These are phyloP conservation scores for Dipodascus albidus DNA, from an alignment of 805 yeast species.

Conservation along the genomic window DNA sequence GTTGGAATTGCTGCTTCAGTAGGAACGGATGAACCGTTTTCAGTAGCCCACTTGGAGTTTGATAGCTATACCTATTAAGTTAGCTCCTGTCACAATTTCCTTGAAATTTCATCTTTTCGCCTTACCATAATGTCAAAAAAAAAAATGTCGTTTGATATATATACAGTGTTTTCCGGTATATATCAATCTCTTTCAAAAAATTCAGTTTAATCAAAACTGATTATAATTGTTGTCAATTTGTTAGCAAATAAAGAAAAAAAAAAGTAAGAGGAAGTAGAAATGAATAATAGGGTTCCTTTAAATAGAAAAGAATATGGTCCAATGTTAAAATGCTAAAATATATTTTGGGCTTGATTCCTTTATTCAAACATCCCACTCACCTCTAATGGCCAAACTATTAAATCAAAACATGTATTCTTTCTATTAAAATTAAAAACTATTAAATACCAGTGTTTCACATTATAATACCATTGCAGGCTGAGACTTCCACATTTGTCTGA, in stretches of 20 bases:
- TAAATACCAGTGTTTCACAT: neutral
- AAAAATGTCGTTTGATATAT: too few relatives aligned
- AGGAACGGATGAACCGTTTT: neutral
- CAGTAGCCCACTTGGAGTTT: neutral
- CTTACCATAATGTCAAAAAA: neutral
- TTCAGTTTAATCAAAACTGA: too few relatives aligned
- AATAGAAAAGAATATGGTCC: neutral
- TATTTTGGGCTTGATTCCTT: neutral
- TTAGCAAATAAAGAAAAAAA: neutral
- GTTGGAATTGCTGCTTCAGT: neutral
- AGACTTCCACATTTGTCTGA: conserved; percentile 16
- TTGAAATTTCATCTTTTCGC: neutral
- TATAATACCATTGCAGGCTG: conserved; percentile 3
- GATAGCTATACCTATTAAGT: neutral
- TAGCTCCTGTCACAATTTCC: neutral
- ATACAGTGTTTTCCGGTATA: too few relatives aligned
- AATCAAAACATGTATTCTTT: neutral
- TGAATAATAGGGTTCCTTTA: neutral
- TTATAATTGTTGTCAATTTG: too few relatives aligned
- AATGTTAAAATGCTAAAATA: neutral
- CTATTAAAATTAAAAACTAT: neutral
- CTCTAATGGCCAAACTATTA: neutral
- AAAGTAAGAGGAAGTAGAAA: neutral
- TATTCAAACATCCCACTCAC: neutral
- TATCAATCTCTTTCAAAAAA: too few relatives aligned